Evolutionary conservation across 75 land plant genomes (phyloP).

Genomic region (Larix kaempferi): DNA sequence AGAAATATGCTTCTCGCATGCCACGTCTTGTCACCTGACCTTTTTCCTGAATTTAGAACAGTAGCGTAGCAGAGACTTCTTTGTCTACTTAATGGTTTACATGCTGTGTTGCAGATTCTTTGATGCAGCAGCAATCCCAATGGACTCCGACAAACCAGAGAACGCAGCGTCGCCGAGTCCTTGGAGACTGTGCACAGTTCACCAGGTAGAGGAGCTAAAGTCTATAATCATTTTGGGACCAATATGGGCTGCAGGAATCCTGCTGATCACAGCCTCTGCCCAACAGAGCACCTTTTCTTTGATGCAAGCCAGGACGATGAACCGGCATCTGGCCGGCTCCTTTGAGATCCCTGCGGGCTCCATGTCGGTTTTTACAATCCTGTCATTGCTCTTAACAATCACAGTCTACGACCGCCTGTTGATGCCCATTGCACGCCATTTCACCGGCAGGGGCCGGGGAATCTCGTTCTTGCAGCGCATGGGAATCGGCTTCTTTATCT

Average conservation of each 20-base stretch:
- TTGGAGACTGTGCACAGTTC: conserved; percentile 85
- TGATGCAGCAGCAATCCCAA: conserved; percentile 69
- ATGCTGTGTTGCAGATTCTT: conserved; percentile 37
- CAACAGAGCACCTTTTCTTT: conserved; percentile 81
- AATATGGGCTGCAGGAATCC: conserved; percentile 74
- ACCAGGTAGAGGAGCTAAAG: conserved; percentile 87
- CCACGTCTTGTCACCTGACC: no score
- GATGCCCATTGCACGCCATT: conserved; percentile 49
- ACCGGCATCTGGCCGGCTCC: conserved; percentile 41
- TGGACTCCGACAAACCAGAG: conserved; percentile 26
- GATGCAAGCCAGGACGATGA: conserved; percentile 68
- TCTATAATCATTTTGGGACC: conserved; percentile 71
- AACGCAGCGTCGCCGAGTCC: conserved; percentile 20
- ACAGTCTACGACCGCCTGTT: conserved; percentile 67
- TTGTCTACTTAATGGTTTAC: no score
- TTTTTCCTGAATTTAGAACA: no score
- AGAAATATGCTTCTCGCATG: no score
- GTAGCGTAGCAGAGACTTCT: no score
- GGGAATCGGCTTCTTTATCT: conserved; percentile 59
- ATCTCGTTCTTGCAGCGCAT: conserved; percentile 59
- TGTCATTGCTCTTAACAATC: conserved; percentile 58
- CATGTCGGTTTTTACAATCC: conserved; percentile 68
- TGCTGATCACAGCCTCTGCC: conserved; percentile 72
- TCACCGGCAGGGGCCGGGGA: conserved; percentile 59
- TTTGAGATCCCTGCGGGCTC: conserved; percentile 86